Base-by-base conservation (phyloP, 148 eudicot genomes). In the Cornus controversa region DNA sequence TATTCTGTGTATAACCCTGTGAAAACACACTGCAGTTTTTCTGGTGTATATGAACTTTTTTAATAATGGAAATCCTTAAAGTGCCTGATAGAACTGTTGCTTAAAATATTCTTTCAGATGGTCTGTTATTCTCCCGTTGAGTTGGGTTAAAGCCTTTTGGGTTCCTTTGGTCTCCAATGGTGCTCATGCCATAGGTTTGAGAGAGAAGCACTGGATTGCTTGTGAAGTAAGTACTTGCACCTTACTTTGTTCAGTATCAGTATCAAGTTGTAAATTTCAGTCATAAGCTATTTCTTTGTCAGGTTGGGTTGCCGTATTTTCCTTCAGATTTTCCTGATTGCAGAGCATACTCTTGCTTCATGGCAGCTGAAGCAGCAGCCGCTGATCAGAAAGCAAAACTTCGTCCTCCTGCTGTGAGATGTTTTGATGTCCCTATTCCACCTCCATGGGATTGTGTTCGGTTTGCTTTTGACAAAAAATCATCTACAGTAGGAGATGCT, bases 101-200 rank as follows among this genome's bases (percentile, higher is more conserved):
- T 28, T n/a, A n/a, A n/a, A n/a, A 54, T 50, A 15, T 31, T 66
- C 27, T 82, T 82, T 71, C 90, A 95, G 99, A 76, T 95, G 92
- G 90, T 90, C 98, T 64, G 87, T 95, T 75, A 86, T 95, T 75
- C 91, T 95, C 34, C 99, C 99, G 22, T 64, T 93, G 36, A 85
- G 90, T 77, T 93, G 98, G 99, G 89, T 89, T 66, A 96, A 90
- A 81, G 85, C 87, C 73, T 96, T 96, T 83, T 96, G 99, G 99
- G 80, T 78, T 74, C 77, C 91, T 69, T 84, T 96, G 7, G 75
- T 93, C 42, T 89, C 94, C 74, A 76, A 80, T 75, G 99, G 99
- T 75, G 94, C 93, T 77, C 89, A 85, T 76, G 97, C 91, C 68
- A 88, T 96, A 68, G 99, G 99, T 78, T 84, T 89, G 45, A 40